Conservation (phyloP, 805 yeast species). For the Wickerhamiella kurtzmanii region DNA sequence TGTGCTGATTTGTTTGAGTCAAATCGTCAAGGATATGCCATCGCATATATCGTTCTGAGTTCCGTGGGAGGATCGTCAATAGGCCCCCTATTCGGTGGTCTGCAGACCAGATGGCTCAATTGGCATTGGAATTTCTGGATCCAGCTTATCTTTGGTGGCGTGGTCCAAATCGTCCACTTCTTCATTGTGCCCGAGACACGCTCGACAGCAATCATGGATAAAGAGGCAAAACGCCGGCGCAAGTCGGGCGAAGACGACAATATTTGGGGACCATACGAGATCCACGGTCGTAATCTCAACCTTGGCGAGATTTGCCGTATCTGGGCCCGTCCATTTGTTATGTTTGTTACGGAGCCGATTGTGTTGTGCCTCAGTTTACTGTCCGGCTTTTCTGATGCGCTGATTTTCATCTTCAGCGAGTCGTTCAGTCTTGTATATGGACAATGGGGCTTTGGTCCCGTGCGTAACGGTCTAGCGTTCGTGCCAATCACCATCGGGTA, state of each 20-base stretch:
- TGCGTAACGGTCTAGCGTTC: constrained; percentile 26
- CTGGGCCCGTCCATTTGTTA: constrained; percentile 31
- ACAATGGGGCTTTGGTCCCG: constrained; percentile 28
- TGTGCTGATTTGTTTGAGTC: constrained; percentile 41
- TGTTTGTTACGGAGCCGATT: constrained; percentile 30
- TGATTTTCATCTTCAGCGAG: constrained; percentile 31
- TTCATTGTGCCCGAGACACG: constrained; percentile 29
- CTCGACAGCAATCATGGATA: constrained; percentile 26
- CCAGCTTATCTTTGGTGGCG: constrained; percentile 41
- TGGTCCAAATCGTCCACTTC: constrained; percentile 28
- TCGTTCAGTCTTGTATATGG: constrained; percentile 26
- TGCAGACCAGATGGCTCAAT: constrained; percentile 33
- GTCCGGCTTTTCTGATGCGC: constrained; percentile 32
- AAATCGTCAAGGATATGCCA: constrained; percentile 34
- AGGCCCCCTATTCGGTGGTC: constrained; percentile 38
- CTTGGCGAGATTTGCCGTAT: constrained; percentile 7
- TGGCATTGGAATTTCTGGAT: constrained; percentile 62
- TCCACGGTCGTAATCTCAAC: constrained; percentile 15
- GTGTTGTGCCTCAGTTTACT: constrained; percentile 29
- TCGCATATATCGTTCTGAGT: constrained; percentile 38
- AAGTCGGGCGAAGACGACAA: constrained; percentile 25
- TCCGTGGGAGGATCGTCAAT: constrained; percentile 41
- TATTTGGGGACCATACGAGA: constrained; percentile 29
- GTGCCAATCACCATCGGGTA: constrained; percentile 28
- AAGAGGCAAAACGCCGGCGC: constrained; percentile 29